These are phyloP conservation scores for Platanus orientalis DNA, from an alignment of 164 flowering plant genomes.

Conservation along the genomic window DNA sequence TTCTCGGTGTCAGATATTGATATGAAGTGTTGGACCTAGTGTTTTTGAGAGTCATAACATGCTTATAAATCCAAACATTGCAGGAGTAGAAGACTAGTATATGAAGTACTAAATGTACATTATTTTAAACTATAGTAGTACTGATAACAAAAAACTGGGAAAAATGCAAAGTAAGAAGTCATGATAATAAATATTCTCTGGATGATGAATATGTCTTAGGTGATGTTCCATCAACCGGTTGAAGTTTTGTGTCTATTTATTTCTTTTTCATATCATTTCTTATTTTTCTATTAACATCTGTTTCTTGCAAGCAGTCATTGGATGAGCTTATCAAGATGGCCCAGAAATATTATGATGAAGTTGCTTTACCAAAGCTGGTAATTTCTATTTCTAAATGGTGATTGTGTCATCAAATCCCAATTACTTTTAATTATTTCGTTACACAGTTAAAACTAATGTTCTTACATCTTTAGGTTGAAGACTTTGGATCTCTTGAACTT, in stretches of 20 bases:
- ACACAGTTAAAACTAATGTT: constrained; percentile 7
- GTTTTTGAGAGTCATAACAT: background rate
- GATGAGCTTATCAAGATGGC: constrained; percentile 71
- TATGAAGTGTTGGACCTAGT: too few species aligned
- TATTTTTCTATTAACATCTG: background rate
- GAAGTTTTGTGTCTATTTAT: background rate
- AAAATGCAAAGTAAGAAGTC: background rate
- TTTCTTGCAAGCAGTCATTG: constrained; percentile 40
- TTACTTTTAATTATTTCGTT: background rate
- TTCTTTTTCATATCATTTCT: background rate
- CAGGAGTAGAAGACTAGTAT: background rate
- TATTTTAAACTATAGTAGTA: too few species aligned
- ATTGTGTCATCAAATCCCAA: constrained; percentile 4
- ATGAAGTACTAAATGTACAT: too few species aligned
- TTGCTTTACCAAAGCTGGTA: constrained; percentile 95
- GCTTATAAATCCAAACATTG: background rate
- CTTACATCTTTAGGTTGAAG: constrained; percentile 56
- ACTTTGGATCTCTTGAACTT: constrained; percentile 91
- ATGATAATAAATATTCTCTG: background rate
- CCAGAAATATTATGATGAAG: constrained; percentile 66
- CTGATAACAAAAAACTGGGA: too few species aligned
- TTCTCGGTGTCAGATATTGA: too few species aligned
- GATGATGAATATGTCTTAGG: background rate
- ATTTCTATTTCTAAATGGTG: constrained; percentile 5
- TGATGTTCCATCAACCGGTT: background rate